Base-by-base conservation (phyloP, 495 filamentous ascomycete species). In the Penicillium argentinense region DNA sequence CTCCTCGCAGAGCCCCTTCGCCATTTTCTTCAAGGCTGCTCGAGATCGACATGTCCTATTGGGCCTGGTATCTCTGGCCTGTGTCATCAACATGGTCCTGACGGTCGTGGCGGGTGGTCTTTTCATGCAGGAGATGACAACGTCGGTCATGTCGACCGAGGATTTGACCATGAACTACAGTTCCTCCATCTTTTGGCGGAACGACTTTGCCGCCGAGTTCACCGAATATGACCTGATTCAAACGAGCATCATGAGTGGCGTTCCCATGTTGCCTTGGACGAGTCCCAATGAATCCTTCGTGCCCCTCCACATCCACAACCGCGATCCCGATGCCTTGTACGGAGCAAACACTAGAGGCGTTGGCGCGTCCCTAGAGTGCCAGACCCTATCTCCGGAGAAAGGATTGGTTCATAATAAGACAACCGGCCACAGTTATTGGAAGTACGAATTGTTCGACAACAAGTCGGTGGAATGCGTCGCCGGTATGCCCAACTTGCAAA, bases 171-270 rank as follows among this genome's bases (percentile, higher is more conserved):
- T 57, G 25, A 70, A 70, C 37, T 72, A 66, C 23, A 72, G 69
- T 39, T 52, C 63, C 12, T 66, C 63, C 4, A 48, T 47, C 4
- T 67, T 72, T 9, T 60, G 39, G 33, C 53, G 43, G 9, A 65
- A 56, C n/a, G 66, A 70, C 21, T 70, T 70, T 49, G 62, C 69
- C 0, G 63, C 60, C 11, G 62, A 70, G 23, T 70, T 72, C 38
- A 70, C 65, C 1, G 67, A 69, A 34, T 70, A 70, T 49, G 67
- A 70, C 27, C 42, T 72, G 27, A 70, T 72, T 8, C 69, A 72
- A 28, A 67, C 65, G 9, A 71, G 69, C 21, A 67, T 72, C 32
- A 69, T 57, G 3, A 70, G 67, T 24, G 67, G 65, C 1, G 57
- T 70, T 2, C 62, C 69, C 3, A 51, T 72, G 49, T 49, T 70